Conservation (phyloP, 106 monocot genomes). For the Alisma plantagoaquatica region DNA sequence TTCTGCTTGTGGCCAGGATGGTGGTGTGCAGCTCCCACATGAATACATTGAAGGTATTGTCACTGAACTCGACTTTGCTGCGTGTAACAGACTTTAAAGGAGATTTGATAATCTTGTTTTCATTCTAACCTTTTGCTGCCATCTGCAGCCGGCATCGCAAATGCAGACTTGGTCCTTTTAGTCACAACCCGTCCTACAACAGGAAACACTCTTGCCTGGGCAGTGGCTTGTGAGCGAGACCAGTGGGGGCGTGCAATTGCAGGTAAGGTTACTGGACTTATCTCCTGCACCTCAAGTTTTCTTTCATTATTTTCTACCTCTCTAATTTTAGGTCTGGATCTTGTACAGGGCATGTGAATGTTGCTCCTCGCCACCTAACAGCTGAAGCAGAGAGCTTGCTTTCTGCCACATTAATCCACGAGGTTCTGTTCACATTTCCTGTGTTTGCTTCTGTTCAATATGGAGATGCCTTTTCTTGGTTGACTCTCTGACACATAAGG, state of each 20-base stretch:
- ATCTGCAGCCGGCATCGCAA: constrained; percentile 76
- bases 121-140: too few species aligned
- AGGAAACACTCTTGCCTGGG: constrained; percentile 99
- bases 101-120: too few species aligned
- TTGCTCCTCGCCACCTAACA: constrained; percentile 96
- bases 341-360: constrained; percentile 86
- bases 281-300: background rate
- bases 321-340: background rate
- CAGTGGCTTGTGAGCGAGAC: constrained; percentile 97
- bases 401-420: constrained; percentile 95
- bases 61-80: too few species aligned
- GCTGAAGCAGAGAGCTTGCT: constrained; percentile 92
- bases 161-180: constrained; percentile 90
- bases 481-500: too few species aligned
- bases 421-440: too few species aligned
- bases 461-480: too few species aligned
- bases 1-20: constrained; percentile 99
- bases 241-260: constrained; percentile 99
- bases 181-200: constrained; percentile 97
- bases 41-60: constrained; percentile 83
- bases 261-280: constrained; percentile 24
- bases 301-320: background rate
- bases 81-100: too few species aligned
- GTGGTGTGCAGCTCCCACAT: constrained; percentile 96
- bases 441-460: too few species aligned